Evolutionary conservation across 306 rosid genomes (phyloP).

Genomic region (Gastrolobium bilobum): DNA sequence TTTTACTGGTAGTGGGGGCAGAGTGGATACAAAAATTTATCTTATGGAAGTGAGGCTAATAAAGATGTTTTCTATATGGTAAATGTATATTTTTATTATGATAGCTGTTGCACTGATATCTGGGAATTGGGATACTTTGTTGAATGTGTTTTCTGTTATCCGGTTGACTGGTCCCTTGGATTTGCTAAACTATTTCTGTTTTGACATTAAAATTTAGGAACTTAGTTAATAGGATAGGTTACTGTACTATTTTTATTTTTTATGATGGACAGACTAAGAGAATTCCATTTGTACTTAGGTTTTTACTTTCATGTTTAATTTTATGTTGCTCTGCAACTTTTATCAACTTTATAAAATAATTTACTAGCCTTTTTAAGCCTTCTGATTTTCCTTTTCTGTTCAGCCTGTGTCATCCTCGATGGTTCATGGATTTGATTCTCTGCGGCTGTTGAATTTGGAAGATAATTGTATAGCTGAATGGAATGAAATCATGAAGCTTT

Average conservation of each 20-base stretch:
- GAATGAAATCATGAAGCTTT: slow-evolving; percentile 84
- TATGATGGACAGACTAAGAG: neutral
- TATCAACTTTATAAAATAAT: slow-evolving; percentile 26
- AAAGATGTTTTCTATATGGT: neutral
- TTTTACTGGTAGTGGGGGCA: neutral
- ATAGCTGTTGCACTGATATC: slow-evolving; percentile 2
- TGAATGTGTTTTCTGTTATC: slow-evolving; percentile 29
- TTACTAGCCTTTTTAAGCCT: slow-evolving; percentile 38
- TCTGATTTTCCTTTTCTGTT: slow-evolving; percentile 51
- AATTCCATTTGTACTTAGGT: slow-evolving; percentile 8
- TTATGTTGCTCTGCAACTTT: neutral
- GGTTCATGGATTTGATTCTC: slow-evolving; percentile 83
- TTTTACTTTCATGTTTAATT: slow-evolving; percentile 26
- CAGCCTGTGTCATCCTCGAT: slow-evolving; percentile 73
- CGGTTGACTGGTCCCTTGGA: slow-evolving; percentile 36
- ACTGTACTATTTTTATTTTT: slow-evolving; percentile 22
- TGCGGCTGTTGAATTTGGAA: slow-evolving; percentile 92
- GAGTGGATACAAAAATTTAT: neutral
- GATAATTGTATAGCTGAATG: slow-evolving; percentile 84
- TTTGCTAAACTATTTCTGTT: slow-evolving; percentile 17
- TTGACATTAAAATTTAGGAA: slow-evolving; percentile 37
- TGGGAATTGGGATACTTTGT: slow-evolving; percentile 38
- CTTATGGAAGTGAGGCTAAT: slow-evolving; percentile 7
- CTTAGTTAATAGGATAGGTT: slow-evolving; percentile 8
- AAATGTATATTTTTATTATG: neutral